phyloP scores from a whole-genome alignment of 2,329 filamentous ascomycete species.

The Phialophora verrucosa region DNA sequence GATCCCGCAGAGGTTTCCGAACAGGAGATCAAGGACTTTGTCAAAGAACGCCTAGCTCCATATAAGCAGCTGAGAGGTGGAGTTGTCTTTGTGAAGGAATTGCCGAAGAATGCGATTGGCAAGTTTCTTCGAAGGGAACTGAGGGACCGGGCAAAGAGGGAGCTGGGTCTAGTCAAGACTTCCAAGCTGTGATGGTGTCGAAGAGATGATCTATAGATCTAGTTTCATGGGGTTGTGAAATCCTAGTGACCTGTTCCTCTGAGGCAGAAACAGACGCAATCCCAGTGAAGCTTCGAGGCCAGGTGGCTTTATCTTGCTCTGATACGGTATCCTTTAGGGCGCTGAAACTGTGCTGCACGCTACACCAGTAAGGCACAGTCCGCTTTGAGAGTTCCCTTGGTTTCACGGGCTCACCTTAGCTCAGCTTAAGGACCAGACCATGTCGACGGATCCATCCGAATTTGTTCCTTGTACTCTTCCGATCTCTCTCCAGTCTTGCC shows the following conservation, averaged over 20 bases:
- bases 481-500: no score
- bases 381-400: no score
- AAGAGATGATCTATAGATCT: neutral
- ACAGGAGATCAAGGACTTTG: slow-evolving; percentile 36
- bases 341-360: neutral
- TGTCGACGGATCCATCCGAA: no score
- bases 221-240: neutral
- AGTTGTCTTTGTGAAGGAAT: slow-evolving; percentile 36
- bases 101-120: slow-evolving; percentile 39
- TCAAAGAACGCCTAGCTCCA: slow-evolving; percentile 32
- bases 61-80: slow-evolving; percentile 40
- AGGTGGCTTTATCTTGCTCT: neutral
- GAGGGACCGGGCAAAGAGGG: slow-evolving; percentile 37
- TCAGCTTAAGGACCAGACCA: no score
- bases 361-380: neutral
- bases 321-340: neutral
- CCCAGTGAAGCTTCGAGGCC: neutral
- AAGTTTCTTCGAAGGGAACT: slow-evolving; percentile 38
- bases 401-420: no score
- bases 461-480: no score
- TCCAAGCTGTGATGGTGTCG: slow-evolving; percentile 11
- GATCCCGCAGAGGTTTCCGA: slow-evolving; percentile 26
- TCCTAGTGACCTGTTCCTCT: neutral
- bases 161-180: slow-evolving; percentile 31
- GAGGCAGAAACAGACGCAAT: neutral